A percentile compares a stretch with the other conserved stretches of the same genome.
Evolutionary conservation across 2,329 filamentous ascomycete species (phyloP).

Genomic region (Plectosphaerella sp.): DNA sequence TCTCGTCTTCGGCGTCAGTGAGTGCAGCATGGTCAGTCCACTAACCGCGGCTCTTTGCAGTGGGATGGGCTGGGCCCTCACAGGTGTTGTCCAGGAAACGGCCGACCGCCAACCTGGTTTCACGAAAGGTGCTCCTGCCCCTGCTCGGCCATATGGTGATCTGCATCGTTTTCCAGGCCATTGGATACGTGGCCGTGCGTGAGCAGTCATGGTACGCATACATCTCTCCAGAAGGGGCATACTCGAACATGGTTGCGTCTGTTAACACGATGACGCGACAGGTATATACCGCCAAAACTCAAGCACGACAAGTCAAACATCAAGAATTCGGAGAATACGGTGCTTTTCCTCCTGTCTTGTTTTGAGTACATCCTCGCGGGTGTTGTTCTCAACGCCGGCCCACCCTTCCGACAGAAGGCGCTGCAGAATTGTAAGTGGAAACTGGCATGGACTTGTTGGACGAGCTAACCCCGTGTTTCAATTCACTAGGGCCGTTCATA

Average conservation of each 20-base stretch:
- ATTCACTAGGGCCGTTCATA: slow-evolving; percentile 69
- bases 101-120: slow-evolving; percentile 88
- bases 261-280: slow-evolving; percentile 21
- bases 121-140: slow-evolving; percentile 84
- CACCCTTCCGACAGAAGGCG: slow-evolving; percentile 80
- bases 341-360: slow-evolving; percentile 83
- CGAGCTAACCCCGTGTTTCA: too few relatives aligned
- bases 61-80: slow-evolving; percentile 93
- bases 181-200: slow-evolving; percentile 70
- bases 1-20: slow-evolving; percentile 2
- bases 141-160: slow-evolving; percentile 84
- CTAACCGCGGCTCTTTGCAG: slow-evolving; percentile 24
- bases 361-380: slow-evolving; percentile 94
- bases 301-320: slow-evolving; percentile 78
- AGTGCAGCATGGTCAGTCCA: background rate
- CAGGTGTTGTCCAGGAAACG: slow-evolving; percentile 74
- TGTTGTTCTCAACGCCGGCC: slow-evolving; percentile 85
- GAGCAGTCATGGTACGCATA: slow-evolving; percentile 67
- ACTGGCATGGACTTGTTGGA: too few relatives aligned
- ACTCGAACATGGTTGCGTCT: background rate
- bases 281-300: slow-evolving; percentile 75
- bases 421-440: slow-evolving; percentile 67
- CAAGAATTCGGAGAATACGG: slow-evolving; percentile 89
- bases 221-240: background rate
- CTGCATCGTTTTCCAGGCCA: slow-evolving; percentile 71